Evolutionary conservation across 768 basidiomycete species (phyloP), one percentile per base, ranked within the genome.

Genomic region (Leccinum pellstonianum): DNA sequence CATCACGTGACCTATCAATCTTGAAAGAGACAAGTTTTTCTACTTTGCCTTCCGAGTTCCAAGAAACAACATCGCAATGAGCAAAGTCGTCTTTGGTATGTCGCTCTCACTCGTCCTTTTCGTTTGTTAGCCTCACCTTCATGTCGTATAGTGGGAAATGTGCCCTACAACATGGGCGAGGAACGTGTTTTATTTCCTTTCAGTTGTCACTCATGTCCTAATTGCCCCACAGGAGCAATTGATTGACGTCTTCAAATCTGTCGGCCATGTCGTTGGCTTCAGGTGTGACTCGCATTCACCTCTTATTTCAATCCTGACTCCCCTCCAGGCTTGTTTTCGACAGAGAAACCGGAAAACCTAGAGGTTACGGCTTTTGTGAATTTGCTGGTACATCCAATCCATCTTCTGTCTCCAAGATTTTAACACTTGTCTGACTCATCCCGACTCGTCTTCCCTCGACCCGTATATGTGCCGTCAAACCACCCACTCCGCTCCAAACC

Each of bases 301-400:
- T 47, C 52, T 37, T 62, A 14, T 29, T 52, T 47, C 50, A 17
- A 11, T 19, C 29, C 62, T 56, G 17, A 65, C 33, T 50, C 55
- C 10, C 6, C 35, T 57, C 31, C 65, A 94, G 92, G 73, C 81
- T 94, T 52, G 91, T 93, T 51, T 93, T 90, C 75, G 92, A 94
- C 78, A 80, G 92, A 70, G 92, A 93, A 59, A 94, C 93, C n/a
- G 93, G 93, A 56, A 95, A 95, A 72, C 92, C 94, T 54, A 89
- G 88, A 76, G 94, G 94, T 29, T 96, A 95, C 73, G 94, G 93
- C 21, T 93, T 93, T 70, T 93, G 92, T 79, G 92, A 94, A 83
- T 95, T 92, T 68, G 84, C 88, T 65, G 93, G 91, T 93, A 83
- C 78, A 81, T 80, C 70, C 74, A 70, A 73, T 70, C 76, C 60